Evolutionary conservation across 257 asterid genomes (phyloP), one percentile per base, ranked within the genome.

Genomic region (Nicotiana noctiflora): DNA sequence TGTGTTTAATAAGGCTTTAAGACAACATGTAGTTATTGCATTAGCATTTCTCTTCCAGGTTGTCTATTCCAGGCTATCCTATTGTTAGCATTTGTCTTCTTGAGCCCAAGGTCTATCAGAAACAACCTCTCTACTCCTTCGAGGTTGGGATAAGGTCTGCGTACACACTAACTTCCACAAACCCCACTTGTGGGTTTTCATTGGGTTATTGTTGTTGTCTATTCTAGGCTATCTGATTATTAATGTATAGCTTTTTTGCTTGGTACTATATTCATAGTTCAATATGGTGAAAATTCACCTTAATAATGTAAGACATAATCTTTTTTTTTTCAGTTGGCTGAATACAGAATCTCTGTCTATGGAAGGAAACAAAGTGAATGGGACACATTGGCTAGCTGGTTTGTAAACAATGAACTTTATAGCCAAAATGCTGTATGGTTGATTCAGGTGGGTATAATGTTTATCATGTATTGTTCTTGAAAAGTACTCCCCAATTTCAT

Each of bases 361-460:
- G 98, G 98, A 82, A 90, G 98, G 85, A 92, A 94, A 76, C 95
- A 92, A 84, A 92, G 97, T 79, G 98, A 94, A 85, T 94, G 98
- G 98, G 98, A 94, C 81, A 97, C 93, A 86, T 89, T 94, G 65
- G 98, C 97, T 25, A 94, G 97, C 86, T 94, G 98, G 98, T 88
- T 92, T 74, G 90, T 94, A 32, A 94, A 94, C 91, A 91, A 94
- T 86, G 85, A 80, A 79, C 82, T 94, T 82, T 89, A 86, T 82
- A 94, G 97, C 80, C 92, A 88, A 79, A 94, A 90, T 88, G 98
- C 96, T 83, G 91, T 94, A 80, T 94, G 98, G 97, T 86, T 94
- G 90, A 92, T 94, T 89, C 98, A 94, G 98, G 98, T 93, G 82
- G 80, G 56, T 63, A 8, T 68, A 51, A 75, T 62, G 63, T 21